Evolutionary conservation across 345 rosid species (phyloP), one percentile per base, ranked within the genome.

Genomic region (Physaria fendleri): DNA sequence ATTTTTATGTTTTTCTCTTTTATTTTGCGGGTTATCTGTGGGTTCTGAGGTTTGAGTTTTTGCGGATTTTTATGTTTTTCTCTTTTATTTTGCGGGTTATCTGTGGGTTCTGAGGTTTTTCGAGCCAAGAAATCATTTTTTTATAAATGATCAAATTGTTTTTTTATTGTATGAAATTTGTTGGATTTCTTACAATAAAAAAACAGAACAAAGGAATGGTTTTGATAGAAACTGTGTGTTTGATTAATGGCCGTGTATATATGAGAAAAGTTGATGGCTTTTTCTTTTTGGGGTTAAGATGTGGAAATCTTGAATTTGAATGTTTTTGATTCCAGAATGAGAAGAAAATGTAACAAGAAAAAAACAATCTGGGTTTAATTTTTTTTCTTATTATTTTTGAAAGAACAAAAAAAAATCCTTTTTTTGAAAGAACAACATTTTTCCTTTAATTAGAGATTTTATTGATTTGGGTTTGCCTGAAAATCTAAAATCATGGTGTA

Each of bases 11-110:
- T n/a, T n/a, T n/a, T n/a, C n/a, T n/a, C n/a, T n/a, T n/a, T n/a
- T n/a, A n/a, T n/a, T n/a, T n/a, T n/a, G n/a, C n/a, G n/a, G n/a
- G 55, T 58, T 81, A 83, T 90, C 96, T 69, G 71, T 51, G 17
- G 59, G 69, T 71, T 79, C 82, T 45, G 61, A 12, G 67, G 85
- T n/a, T n/a, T n/a, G n/a, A n/a, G n/a, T n/a, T n/a, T n/a, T n/a
- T n/a, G n/a, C n/a, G n/a, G n/a, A n/a, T n/a, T n/a, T n/a, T n/a
- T n/a, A n/a, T n/a, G n/a, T n/a, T n/a, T n/a, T n/a, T n/a, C n/a
- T n/a, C n/a, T n/a, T n/a, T n/a, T n/a, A n/a, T n/a, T n/a, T n/a
- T n/a, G n/a, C n/a, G n/a, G n/a, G n/a, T n/a, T n/a, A n/a, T n/a
- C n/a, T n/a, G n/a, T n/a, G n/a, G n/a, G n/a, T n/a, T n/a, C n/a